These are phyloP conservation scores for Mortierella sp. DNA, from an alignment of 371 early-diverging fungal genomes.

Conservation along the genomic window DNA sequence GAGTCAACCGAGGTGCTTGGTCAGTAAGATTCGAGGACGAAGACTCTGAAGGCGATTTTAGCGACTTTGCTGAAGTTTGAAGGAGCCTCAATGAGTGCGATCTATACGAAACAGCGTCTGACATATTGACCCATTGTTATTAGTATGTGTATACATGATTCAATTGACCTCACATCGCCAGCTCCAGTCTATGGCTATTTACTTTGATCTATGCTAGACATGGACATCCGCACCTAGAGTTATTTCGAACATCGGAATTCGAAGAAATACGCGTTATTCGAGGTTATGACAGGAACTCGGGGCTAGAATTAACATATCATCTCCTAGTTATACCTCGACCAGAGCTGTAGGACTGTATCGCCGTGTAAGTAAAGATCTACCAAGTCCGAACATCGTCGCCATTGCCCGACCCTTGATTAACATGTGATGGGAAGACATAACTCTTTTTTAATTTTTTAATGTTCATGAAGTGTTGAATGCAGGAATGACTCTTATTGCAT, in stretches of 20 bases:
- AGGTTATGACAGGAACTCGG: neutral
- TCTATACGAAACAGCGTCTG: neutral
- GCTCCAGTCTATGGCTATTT: neutral
- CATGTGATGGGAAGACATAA: neutral
- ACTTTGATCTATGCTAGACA: neutral
- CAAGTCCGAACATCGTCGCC: neutral
- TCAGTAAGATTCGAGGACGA: neutral
- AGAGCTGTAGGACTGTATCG: neutral
- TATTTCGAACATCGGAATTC: no score
- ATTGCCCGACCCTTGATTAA: neutral
- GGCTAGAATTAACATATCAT: neutral
- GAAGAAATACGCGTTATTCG: neutral
- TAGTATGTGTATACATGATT: neutral
- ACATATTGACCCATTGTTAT: neutral
- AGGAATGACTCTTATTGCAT: neutral
- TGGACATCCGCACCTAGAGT: neutral
- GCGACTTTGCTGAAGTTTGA: neutral
- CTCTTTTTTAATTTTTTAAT: neutral
- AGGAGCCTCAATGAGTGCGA: neutral
- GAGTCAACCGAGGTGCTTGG: slow-evolving; percentile 67
- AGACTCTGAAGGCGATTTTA: neutral
- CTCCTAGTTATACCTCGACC: neutral
- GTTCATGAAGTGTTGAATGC: neutral
- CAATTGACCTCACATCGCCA: neutral
- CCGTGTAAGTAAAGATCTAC: neutral